phyloP scores from a whole-genome alignment of 1,284 basidiomycete species.

The Trametes hirsuta region DNA sequence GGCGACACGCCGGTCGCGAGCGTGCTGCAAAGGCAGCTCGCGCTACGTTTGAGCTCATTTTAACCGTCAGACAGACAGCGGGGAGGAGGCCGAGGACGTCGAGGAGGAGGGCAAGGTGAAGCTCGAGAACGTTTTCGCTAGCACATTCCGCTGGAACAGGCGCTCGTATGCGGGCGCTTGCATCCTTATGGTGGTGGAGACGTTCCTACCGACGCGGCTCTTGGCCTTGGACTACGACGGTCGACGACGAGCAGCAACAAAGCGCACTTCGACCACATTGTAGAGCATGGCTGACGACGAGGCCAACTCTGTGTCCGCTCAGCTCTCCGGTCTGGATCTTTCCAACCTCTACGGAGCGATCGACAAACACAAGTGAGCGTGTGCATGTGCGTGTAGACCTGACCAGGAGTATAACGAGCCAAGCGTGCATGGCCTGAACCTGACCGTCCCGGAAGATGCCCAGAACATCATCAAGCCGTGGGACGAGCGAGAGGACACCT shows the following conservation, averaged over 20 bases:
- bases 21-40: conserved; percentile 4
- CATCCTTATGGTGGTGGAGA: no score
- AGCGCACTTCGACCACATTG: not conserved
- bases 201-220: not conserved
- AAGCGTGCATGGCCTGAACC: conserved; percentile 80
- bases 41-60: conserved; percentile 15
- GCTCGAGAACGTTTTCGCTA: conserved; percentile 1
- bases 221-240: not conserved
- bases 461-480: conserved; percentile 78
- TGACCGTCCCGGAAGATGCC: conserved; percentile 76
- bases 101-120: conserved; percentile 6
- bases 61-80: not conserved
- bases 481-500: conserved; percentile 73
- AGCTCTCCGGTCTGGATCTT: conserved; percentile 43
- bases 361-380: conserved; percentile 72
- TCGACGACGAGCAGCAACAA: not conserved
- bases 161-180: not conserved
- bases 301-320: conserved; percentile 23
- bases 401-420: conserved; percentile 24
- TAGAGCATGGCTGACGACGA: conserved; percentile 16
- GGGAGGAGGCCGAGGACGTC: not conserved
- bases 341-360: conserved; percentile 66
- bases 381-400: conserved; percentile 13
- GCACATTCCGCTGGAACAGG: not conserved
- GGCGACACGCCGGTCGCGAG: conserved; percentile 10